A percentile compares a stretch with the other conserved stretches of the same genome.
phyloP scores from a whole-genome alignment of 345 rosid species.

The Lenwebbia sp. region DNA sequence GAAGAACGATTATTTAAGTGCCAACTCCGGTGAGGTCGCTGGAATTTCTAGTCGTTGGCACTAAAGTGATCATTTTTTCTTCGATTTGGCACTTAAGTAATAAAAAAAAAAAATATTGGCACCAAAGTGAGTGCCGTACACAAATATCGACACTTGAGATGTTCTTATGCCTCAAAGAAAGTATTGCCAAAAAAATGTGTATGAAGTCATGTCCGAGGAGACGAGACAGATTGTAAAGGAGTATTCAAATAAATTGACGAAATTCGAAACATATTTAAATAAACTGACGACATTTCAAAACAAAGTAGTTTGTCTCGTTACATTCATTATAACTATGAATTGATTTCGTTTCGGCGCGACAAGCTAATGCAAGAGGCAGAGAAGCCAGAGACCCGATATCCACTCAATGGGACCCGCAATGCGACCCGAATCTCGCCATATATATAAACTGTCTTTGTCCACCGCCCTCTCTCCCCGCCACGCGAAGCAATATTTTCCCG shows the following conservation, averaged over 20 bases:
- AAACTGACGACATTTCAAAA: background rate
- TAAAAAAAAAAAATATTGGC: no score
- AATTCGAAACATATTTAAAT: background rate
- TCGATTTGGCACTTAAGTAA: no score
- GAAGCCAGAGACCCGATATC: background rate
- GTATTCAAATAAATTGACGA: no score
- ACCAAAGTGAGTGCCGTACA: no score
- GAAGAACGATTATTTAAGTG: no score
- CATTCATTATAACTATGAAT: background rate
- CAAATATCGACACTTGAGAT: no score
- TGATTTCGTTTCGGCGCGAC: background rate
- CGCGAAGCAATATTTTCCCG: background rate
- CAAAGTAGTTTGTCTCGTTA: fast-evolving
- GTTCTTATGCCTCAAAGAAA: no score
- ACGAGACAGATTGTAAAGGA: fast-evolving
- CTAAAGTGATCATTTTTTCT: no score
- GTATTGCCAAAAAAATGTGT: background rate
- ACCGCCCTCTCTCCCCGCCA: background rate
- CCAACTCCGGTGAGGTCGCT: no score
- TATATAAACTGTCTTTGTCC: background rate
- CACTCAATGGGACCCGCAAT: background rate
- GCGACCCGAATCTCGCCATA: background rate
- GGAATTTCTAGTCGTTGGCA: no score
- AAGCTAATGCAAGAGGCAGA: no score
- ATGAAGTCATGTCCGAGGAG: fast-evolving